Conservation (phyloP, 257 asterid genomes). For the Lantana camara region DNA sequence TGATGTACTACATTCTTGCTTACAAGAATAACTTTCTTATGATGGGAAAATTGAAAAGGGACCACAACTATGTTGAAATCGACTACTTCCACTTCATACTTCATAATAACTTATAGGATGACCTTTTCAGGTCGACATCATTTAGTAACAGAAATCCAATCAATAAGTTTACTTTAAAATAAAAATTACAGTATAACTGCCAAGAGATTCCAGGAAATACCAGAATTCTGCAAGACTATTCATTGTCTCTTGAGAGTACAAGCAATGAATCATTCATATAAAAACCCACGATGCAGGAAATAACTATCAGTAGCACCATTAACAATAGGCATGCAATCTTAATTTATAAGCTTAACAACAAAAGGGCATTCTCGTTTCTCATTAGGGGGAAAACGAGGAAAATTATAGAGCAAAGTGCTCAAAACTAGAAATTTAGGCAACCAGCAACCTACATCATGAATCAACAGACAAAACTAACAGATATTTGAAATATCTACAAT, state of each 20-base stretch:
- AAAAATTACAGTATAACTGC: background rate
- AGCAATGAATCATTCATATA: no score
- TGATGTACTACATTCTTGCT: background rate
- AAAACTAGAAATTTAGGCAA: background rate
- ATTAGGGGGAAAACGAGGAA: background rate
- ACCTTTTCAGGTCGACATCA: background rate
- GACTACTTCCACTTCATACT: background rate
- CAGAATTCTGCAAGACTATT: background rate
- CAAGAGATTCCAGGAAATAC: background rate
- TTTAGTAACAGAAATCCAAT: background rate
- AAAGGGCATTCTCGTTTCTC: no score
- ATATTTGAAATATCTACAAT: no score
- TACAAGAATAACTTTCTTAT: background rate
- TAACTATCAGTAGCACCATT: background rate
- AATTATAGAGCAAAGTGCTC: background rate
- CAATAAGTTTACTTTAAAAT: background rate
- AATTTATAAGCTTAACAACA: no score
- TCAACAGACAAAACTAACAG: no score
- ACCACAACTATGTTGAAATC: background rate
- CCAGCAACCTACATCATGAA: background rate
- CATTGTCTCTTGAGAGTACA: no score
- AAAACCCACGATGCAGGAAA: background rate
- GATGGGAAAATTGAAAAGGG: background rate
- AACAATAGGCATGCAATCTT: no score
- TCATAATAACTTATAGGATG: background rate